phyloP scores from a whole-genome alignment of 2,329 filamentous ascomycete genomes.

The Colletotrichum agaves region DNA sequence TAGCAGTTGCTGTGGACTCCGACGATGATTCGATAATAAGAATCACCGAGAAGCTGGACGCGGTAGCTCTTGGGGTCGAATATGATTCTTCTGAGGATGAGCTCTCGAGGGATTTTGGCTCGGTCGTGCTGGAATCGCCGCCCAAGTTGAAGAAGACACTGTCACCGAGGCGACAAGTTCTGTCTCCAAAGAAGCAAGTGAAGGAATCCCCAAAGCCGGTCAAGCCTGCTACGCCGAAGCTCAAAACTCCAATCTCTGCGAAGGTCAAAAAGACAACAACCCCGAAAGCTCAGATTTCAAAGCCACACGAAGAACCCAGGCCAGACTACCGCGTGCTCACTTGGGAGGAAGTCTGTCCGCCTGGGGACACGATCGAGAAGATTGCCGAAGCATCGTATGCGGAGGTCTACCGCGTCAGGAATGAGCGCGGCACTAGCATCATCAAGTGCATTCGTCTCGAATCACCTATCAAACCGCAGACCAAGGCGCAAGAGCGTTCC shows the following conservation, averaged over 20 bases:
- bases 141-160: slow-evolving; percentile 1
- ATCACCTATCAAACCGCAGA: slow-evolving; percentile 67
- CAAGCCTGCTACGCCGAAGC: background rate
- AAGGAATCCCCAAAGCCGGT: slow-evolving; percentile 9
- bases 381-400: slow-evolving; percentile 75
- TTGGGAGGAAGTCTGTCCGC: slow-evolving; percentile 69
- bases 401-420: slow-evolving; percentile 72
- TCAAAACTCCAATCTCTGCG: background rate
- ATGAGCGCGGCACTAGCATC: slow-evolving; percentile 69
- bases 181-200: background rate
- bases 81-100: slow-evolving; percentile 35
- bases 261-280: background rate
- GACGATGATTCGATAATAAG: slow-evolving; percentile 42
- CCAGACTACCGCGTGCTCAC: slow-evolving; percentile 55
- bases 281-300: background rate
- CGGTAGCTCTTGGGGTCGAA: slow-evolving; percentile 44
- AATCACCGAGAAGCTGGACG: slow-evolving; percentile 49
- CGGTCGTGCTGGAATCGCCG: slow-evolving; percentile 11
- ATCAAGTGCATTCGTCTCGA: slow-evolving; percentile 72
- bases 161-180: background rate
- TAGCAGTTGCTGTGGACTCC: slow-evolving; percentile 7
- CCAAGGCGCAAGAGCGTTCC: slow-evolving; percentile 63
- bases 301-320: slow-evolving; percentile 29
- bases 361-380: slow-evolving; percentile 65
- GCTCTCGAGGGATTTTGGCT: slow-evolving; percentile 18